Evolutionary conservation across 163 green algal genomes (phyloP).

Genomic region (Volvox carteri): DNA sequence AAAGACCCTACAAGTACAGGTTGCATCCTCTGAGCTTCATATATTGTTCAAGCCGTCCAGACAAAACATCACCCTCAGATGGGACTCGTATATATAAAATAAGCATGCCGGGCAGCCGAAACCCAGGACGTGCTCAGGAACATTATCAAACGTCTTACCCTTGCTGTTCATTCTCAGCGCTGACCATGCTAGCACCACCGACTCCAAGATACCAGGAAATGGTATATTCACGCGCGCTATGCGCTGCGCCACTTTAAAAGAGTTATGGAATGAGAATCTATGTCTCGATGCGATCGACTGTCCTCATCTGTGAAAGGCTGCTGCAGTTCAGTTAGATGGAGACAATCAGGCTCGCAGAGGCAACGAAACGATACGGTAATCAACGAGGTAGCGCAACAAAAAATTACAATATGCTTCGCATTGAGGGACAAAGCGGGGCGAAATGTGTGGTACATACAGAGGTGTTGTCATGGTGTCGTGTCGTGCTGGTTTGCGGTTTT

Average conservation of each 20-base stretch:
- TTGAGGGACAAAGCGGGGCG: neutral
- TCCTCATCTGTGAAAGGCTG: neutral
- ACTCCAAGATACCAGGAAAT: neutral
- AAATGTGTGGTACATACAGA: neutral
- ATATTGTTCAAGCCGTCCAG: neutral
- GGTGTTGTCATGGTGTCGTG: slow-evolving; percentile 1
- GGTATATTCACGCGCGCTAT: neutral
- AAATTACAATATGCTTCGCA: neutral
- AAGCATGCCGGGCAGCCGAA: neutral
- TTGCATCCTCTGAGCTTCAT: neutral
- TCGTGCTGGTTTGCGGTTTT: neutral
- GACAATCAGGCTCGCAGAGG: neutral
- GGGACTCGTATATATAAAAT: neutral
- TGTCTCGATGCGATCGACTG: neutral
- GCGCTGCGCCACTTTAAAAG: neutral
- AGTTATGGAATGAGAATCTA: neutral
- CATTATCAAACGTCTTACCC: neutral
- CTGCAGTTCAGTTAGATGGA: neutral
- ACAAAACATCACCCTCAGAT: neutral
- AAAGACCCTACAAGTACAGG: neutral
- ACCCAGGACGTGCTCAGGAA: neutral
- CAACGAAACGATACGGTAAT: neutral
- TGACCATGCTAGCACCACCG: neutral
- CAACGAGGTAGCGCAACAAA: neutral
- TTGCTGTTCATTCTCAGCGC: neutral